phyloP scores from a whole-genome alignment of 1,284 basidiomycete genomes.

The Rhizoctonia solani region DNA sequence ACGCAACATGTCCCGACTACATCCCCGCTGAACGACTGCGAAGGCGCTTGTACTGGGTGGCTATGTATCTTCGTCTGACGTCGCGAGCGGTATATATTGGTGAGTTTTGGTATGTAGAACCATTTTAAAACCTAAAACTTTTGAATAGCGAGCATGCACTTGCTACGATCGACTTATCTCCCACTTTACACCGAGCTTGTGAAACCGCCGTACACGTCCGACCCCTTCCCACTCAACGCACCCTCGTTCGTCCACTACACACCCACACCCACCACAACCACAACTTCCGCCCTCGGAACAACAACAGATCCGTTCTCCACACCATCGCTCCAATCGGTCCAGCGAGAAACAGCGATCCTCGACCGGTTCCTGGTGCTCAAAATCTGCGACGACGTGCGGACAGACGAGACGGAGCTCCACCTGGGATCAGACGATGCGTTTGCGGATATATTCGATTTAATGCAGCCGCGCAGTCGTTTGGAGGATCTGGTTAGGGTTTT shows the following conservation, averaged over 20 bases:
- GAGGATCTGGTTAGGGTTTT: conserved; percentile 70
- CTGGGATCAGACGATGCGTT: conserved; percentile 71
- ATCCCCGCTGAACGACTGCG: conserved; percentile 53
- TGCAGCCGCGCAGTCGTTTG: conserved; percentile 60
- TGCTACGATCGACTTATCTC: conserved; percentile 72
- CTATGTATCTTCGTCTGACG: conserved; percentile 63
- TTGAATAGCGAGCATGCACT: conserved; percentile 69
- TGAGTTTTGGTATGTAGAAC: conserved; percentile 43
- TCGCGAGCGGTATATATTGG: conserved; percentile 67
- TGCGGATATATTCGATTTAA: conserved; percentile 73
- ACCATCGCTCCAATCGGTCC: conserved; percentile 34
- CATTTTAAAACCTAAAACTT: not conserved
- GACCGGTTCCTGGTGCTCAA: conserved; percentile 77
- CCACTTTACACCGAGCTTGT: conserved; percentile 65
- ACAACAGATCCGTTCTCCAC: conserved; percentile 13
- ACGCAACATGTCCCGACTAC: conserved; percentile 54
- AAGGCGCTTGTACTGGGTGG: conserved; percentile 64
- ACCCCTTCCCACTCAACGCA: conserved; percentile 65
- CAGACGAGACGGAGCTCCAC: conserved; percentile 70
- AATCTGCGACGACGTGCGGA: conserved; percentile 72
- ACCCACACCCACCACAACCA: conserved; percentile 9
- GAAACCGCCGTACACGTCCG: conserved; percentile 67
- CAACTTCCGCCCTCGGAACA: conserved; percentile 9
- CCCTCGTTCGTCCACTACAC: conserved; percentile 14
- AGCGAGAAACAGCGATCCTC: conserved; percentile 68